These are phyloP conservation scores for Solanum piurae DNA, from an alignment of 257 asterid species.

Conservation along the genomic window DNA sequence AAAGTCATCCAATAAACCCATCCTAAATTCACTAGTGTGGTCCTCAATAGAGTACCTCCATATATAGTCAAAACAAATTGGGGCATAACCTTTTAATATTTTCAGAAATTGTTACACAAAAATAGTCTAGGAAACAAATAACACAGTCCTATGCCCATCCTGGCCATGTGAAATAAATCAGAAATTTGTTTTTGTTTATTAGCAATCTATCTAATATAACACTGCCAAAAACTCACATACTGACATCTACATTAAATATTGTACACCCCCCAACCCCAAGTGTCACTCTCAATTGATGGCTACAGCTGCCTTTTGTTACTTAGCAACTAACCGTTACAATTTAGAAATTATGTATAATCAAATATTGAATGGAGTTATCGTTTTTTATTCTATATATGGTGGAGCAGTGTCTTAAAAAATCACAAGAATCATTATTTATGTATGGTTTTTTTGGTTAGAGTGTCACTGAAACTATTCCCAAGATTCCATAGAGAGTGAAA, in stretches of 20 bases:
- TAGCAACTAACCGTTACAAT: not conserved
- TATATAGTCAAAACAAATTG: not conserved
- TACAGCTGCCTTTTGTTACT: not conserved
- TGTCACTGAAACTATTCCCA: slow-evolving; percentile 36
- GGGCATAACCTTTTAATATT: not conserved
- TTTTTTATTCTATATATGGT: not conserved
- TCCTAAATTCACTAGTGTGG: not conserved
- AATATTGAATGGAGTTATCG: not conserved
- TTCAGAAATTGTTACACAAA: not conserved
- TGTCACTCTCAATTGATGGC: not conserved
- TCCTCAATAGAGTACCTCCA: not conserved
- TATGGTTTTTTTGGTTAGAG: not conserved
- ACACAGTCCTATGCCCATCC: slow-evolving; percentile 17
- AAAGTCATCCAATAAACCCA: not conserved
- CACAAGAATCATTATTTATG: not conserved
- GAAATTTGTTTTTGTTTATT: not conserved
- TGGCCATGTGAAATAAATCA: slow-evolving; percentile 47
- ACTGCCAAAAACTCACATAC: not conserved
- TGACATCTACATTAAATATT: not conserved
- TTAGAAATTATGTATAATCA: not conserved
- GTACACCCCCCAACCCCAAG: not conserved
- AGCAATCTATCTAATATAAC: not conserved
- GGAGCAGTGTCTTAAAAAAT: not conserved
- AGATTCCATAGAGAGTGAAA: slow-evolving; percentile 29
- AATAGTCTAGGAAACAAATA: not conserved